Evolutionary conservation across 2,329 filamentous ascomycete species (phyloP).

Genomic region (Moelleriella libera): DNA sequence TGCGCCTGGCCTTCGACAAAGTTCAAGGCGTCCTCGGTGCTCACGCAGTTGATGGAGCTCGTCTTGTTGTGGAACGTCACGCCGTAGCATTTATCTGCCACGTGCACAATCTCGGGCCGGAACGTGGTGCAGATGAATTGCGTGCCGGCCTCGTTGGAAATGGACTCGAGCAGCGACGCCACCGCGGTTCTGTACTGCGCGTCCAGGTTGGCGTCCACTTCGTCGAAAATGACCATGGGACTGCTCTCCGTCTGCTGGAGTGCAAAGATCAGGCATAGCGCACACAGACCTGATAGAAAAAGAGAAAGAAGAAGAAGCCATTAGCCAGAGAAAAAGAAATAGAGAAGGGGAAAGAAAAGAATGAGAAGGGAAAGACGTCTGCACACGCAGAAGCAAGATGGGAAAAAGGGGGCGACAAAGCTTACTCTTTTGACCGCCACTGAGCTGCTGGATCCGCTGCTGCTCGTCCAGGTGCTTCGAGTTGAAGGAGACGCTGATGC

Average conservation of each 20-base stretch:
- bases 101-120: constrained; percentile 86
- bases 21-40: constrained; percentile 71
- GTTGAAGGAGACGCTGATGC: constrained; percentile 97
- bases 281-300: constrained; percentile 59
- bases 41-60: constrained; percentile 83
- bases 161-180: constrained; percentile 71
- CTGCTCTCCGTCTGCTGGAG: constrained; percentile 95
- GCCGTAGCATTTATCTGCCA: constrained; percentile 96
- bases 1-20: constrained; percentile 78
- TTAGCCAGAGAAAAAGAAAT: too few relatives aligned
- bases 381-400: too few relatives aligned
- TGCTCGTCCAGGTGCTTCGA: constrained; percentile 91
- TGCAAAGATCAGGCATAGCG: constrained; percentile 96
- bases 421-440: constrained; percentile 93
- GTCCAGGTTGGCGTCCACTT: constrained; percentile 96
- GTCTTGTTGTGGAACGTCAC: constrained; percentile 92
- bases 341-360: too few relatives aligned
- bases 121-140: constrained; percentile 99
- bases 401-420: constrained; percentile 5
- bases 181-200: constrained; percentile 96
- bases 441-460: constrained; percentile 92
- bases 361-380: too few relatives aligned
- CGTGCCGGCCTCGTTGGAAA: constrained; percentile 50
- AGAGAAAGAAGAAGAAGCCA: background rate
- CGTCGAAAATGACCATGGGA: constrained; percentile 97